A percentile compares a stretch with the other conserved stretches of the same genome.
Evolutionary conservation across 495 filamentous ascomycete genomes (phyloP).

Genomic region (Penicillium fimorum): DNA sequence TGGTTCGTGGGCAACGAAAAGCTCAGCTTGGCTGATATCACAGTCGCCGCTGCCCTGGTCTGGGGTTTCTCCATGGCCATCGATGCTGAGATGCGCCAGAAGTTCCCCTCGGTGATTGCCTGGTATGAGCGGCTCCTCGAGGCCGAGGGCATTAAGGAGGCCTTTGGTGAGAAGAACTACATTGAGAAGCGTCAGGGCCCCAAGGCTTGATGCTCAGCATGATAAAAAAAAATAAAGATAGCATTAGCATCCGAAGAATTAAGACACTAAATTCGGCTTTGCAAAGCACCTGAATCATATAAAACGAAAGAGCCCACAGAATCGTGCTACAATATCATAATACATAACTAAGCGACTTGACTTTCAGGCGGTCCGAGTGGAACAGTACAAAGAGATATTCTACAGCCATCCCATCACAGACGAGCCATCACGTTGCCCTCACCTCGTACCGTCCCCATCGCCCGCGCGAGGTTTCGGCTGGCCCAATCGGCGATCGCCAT

Average conservation of each 20-base stretch:
- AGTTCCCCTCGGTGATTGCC: constrained; percentile 40
- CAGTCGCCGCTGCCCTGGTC: constrained; percentile 38
- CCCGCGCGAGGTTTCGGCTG: constrained; percentile 38
- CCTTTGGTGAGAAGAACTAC: constrained; percentile 46
- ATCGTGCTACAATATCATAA: constrained; percentile 9
- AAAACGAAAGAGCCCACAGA: neutral
- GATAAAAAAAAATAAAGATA: constrained; percentile 1
- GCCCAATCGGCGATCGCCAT: constrained; percentile 72
- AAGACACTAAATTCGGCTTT: neutral
- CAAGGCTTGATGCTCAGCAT: constrained; percentile 7
- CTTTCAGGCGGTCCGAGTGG: neutral
- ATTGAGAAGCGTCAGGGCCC: constrained; percentile 40
- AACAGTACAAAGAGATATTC: neutral
- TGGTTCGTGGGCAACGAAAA: constrained; percentile 48
- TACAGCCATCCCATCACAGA: constrained; percentile 9
- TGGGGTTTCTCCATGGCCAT: constrained; percentile 43
- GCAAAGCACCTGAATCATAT: neutral
- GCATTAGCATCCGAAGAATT: constrained; percentile 1
- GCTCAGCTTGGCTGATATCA: constrained; percentile 55
- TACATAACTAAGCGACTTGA: neutral
- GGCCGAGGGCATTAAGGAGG: constrained; percentile 49
- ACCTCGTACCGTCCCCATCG: constrained; percentile 20
- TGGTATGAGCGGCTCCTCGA: constrained; percentile 46
- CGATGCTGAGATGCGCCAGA: constrained; percentile 51
- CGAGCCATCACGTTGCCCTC: constrained; percentile 21